A percentile compares a stretch with the other conserved stretches of the same genome.
These are phyloP conservation scores for Calonectria montana DNA, from an alignment of 2,329 filamentous ascomycete genomes.

Conservation along the genomic window DNA sequence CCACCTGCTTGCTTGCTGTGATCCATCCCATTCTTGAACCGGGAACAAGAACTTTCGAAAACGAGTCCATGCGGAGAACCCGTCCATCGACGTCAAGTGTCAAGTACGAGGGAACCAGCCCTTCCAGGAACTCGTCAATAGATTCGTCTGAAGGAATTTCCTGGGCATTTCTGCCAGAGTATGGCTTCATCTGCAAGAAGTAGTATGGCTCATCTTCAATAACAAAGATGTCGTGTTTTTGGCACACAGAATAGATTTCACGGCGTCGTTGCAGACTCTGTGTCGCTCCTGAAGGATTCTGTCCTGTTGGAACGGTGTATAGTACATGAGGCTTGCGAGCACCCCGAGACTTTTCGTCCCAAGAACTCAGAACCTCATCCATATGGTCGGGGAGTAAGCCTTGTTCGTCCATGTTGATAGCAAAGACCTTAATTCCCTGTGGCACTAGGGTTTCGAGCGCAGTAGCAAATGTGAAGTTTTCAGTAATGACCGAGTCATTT, in stretches of 20 bases:
- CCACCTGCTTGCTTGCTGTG: neutral
- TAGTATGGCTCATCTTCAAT: conserved; percentile 92
- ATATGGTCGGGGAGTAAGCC: neutral
- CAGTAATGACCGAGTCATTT: conserved; percentile 75
- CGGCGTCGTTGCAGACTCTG: conserved; percentile 67
- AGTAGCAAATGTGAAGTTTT: conserved; percentile 61
- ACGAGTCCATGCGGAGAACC: neutral
- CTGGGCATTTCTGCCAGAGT: neutral
- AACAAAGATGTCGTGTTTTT: conserved; percentile 83
- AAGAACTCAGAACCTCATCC: neutral
- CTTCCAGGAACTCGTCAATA: neutral
- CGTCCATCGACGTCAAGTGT: neutral
- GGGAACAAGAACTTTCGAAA: neutral
- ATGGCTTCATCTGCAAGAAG: conserved; percentile 77
- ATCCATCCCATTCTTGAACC: neutral
- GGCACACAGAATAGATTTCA: conserved; percentile 77
- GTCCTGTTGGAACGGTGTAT: conserved; percentile 70
- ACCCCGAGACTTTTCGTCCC: neutral
- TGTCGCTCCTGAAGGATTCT: conserved; percentile 82
- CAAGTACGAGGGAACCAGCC: neutral
- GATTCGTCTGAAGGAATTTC: neutral
- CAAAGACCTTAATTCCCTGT: conserved; percentile 63
- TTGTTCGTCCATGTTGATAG: neutral
- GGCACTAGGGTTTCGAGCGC: conserved; percentile 74
- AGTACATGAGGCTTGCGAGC: neutral